Evolutionary conservation across 1,284 basidiomycete species (phyloP), one percentile per base, ranked within the genome.

Genomic region (Pterulicium gracile): DNA sequence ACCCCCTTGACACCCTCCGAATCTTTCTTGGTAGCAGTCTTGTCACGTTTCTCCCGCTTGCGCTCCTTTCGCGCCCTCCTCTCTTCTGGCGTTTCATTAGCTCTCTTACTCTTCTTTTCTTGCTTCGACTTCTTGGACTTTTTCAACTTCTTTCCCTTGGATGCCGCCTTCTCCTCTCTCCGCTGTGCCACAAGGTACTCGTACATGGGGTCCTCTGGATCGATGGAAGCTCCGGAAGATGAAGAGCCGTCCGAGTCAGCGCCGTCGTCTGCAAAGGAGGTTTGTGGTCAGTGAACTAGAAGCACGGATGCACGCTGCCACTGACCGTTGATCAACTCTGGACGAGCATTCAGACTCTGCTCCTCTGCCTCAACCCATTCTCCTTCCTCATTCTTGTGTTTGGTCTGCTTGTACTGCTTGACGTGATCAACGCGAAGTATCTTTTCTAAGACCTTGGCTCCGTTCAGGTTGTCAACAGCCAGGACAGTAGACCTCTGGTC

Each of bases 391-490:
- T 80, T 81, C 58, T 87, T 88, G 46, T 67, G 61, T 58, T 81
- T 88, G 5, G 84, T 78, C 58, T 97, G 93, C 59, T 89, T 92
- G 66, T 98, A 98, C 55, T 90, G 79, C 59, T 83, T 84, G 50
- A 95, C 92, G 61, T 99, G 96, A 58, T 99, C 96, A 42, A 96
- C 93, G 19, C 92, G 79, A 42, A 97, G 64, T 2, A 82, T 95
- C 55, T 83, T 74, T 3, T 88, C 91, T 21, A 97, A 68, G 35
- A 98, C 85, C 53, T 82, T 79, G 35, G 92, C 87, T 24, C 96
- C 96, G 59, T 97, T 98, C 63, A 99, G 77, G 66, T 98, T 99
- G 68, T 99, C 96, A 52, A 99, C 95, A 3, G 96, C 96, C 32
- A 99, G 73, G 45, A 98, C 67, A 2, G 96, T 99, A 48, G 89